These are phyloP conservation scores for Xylariaceae sp. DNA, from an alignment of 2,329 filamentous ascomycete species.

Conservation along the genomic window DNA sequence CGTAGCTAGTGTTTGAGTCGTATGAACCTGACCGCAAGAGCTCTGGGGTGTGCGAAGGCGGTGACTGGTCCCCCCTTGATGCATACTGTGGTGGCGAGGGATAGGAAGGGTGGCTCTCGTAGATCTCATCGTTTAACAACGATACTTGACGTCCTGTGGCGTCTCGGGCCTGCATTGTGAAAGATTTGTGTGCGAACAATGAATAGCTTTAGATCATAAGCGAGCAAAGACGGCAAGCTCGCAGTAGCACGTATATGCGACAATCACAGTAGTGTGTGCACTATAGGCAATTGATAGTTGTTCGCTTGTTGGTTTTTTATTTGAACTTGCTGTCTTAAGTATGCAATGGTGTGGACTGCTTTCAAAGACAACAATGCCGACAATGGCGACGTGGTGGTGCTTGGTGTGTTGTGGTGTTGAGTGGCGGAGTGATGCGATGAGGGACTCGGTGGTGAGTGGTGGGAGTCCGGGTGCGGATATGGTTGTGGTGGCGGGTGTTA, in stretches of 20 bases:
- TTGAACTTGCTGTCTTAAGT: too few species aligned
- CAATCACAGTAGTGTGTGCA: too few species aligned
- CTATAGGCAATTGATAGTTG: too few species aligned
- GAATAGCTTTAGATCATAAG: background rate
- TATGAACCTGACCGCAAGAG: conserved; percentile 59
- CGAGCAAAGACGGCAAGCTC: background rate
- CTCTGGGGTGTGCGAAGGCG: conserved; percentile 51
- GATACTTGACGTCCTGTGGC: conserved; percentile 56
- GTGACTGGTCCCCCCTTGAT: conserved; percentile 37
- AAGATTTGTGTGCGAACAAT: too few species aligned
- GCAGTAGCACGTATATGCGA: too few species aligned
- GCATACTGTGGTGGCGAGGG: conserved; percentile 36
- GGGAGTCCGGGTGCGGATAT: background rate
- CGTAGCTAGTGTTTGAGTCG: conserved; percentile 55
- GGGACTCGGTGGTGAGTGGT: too few species aligned
- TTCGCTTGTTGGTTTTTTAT: too few species aligned
- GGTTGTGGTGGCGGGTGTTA: background rate
- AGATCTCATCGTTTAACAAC: conserved; percentile 54
- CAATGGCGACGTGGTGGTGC: too few species aligned
- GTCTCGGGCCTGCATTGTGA: conserved; percentile 51
- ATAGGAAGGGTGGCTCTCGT: conserved; percentile 33
- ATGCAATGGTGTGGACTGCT: too few species aligned
- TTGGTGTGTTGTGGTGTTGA: too few species aligned
- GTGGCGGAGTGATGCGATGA: too few species aligned
- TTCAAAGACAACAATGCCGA: too few species aligned